These are phyloP conservation scores for Sordaria brevicollis DNA, from an alignment of 495 filamentous ascomycete species.

Conservation along the genomic window DNA sequence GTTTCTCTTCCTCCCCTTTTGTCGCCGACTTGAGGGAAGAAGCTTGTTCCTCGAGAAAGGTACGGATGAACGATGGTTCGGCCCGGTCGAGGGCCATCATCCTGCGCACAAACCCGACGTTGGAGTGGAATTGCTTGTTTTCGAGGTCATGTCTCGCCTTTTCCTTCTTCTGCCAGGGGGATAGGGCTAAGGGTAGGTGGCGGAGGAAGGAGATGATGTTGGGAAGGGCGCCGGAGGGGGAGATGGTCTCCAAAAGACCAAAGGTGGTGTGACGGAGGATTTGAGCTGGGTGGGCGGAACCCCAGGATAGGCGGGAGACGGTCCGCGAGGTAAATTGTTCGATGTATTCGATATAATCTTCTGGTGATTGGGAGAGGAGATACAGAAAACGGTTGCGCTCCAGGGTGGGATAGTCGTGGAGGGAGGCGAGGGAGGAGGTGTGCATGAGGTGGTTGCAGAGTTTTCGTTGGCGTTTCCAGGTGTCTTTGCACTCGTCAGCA, in stretches of 20 bases:
- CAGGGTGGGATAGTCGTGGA: conserved; percentile 41
- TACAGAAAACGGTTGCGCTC: conserved; percentile 47
- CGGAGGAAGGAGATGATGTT: conserved; percentile 36
- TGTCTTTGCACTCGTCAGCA: conserved; percentile 22
- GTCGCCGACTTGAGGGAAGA: no score
- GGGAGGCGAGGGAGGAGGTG: conserved; percentile 27
- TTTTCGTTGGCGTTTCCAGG: conserved; percentile 47
- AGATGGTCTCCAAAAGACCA: conserved; percentile 48
- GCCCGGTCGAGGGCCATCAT: conserved; percentile 12
- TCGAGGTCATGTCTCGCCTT: conserved; percentile 29
- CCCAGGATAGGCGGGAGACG: conserved; percentile 50
- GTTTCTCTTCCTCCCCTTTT: conserved; percentile 5
- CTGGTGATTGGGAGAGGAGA: conserved; percentile 26
- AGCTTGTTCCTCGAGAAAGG: conserved; percentile 27
- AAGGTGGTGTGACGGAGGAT: conserved; percentile 45
- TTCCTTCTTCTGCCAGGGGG: conserved; percentile 45
- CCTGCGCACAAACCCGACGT: conserved; percentile 31
- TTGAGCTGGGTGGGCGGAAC: conserved; percentile 34
- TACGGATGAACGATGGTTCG: conserved; percentile 33
- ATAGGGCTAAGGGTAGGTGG: conserved; percentile 29
- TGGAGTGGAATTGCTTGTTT: conserved; percentile 23
- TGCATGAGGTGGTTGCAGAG: conserved; percentile 49
- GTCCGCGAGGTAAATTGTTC: conserved; percentile 51
- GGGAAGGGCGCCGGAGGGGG: conserved; percentile 45
- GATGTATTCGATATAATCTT: conserved; percentile 42